Conservation (phyloP, 1,284 basidiomycete genomes). For the Ustilago trichophora region DNA sequence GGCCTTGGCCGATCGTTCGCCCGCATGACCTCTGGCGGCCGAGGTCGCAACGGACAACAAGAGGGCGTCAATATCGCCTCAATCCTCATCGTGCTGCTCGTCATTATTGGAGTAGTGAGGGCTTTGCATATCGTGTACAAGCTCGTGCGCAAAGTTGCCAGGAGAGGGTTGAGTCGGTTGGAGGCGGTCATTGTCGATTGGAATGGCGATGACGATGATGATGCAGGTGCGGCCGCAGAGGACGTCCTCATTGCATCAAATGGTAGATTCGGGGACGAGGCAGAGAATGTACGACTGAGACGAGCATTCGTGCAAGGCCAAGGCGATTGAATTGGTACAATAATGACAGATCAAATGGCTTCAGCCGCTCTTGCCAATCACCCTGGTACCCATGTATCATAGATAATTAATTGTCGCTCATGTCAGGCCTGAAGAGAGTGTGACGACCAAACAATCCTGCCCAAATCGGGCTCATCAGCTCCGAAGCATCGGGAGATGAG, state of each 20-base stretch:
- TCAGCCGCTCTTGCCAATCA: too few species aligned
- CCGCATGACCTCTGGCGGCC: slow-evolving; percentile 32
- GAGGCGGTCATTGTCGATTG: slow-evolving; percentile 52
- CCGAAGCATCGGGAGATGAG: too few species aligned
- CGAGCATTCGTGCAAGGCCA: too few species aligned
- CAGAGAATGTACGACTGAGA: too few species aligned
- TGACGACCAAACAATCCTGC: too few species aligned
- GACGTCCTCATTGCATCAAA: not conserved
- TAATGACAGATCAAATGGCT: too few species aligned
- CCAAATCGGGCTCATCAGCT: too few species aligned
- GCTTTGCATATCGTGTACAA: slow-evolving; percentile 44
- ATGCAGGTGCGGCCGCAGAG: slow-evolving; percentile 5
- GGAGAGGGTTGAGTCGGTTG: slow-evolving; percentile 31
- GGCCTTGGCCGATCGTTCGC: slow-evolving; percentile 51
- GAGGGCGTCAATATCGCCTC: slow-evolving; percentile 45
- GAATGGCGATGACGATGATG: slow-evolving; percentile 46
- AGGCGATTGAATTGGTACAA: too few species aligned
- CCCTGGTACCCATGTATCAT: too few species aligned
- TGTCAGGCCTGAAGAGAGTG: too few species aligned
- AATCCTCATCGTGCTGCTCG: slow-evolving; percentile 46
- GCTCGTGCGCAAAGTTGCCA: slow-evolving; percentile 19
- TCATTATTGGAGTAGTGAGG: slow-evolving; percentile 47
- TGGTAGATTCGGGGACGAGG: not conserved
- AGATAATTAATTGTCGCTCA: too few species aligned
- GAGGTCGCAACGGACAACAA: slow-evolving; percentile 25